Evolutionary conservation across 1,139 yeast genomes (phyloP), one percentile per base, ranked within the genome.

Genomic region (Tardiomyces digboiensis): DNA sequence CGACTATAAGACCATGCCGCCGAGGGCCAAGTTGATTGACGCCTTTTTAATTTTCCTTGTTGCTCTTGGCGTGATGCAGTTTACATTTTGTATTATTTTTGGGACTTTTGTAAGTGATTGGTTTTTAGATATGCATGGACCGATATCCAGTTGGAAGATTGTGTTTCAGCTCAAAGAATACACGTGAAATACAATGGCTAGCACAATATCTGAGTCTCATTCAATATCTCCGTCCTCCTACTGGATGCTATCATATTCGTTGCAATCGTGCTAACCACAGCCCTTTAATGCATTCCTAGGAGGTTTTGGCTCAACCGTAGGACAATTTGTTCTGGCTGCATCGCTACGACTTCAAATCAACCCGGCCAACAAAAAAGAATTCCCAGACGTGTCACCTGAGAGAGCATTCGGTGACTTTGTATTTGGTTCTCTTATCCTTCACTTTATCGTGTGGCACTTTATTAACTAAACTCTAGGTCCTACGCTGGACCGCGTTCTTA

Each of bases 271-370:
- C 33, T 33, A 36, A 29, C 42, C 38, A 12, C 42, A 66, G 69
- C 99, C 99, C 19, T 91, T 93, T 74, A 91, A 91, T 66, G 97
- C 97, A 26, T 91, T 91, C 60, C 72, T 91, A 49, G 93, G 95
- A 21, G 98, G 98, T 1, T 91, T 91, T 60, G 77, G 84, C 47
- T 72, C 88, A 36, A 86, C 97, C 48, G 97, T 91, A 46, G 97
- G 95, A 14, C 98, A 93, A 64, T 91, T 93, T 61, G 97, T 91
- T 33, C 74, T 91, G 51, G 76, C 94, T 14, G 71, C 68, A 19
- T 51, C 55, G 50, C 72, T 91, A 58, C 74, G 98, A 56, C 73
- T 89, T 58, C 97, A 89, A 61, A 70, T 74, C 36, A 67, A 71
- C 38, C 59, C 64, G 8, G 62, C 59, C 21, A 74, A 71, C 50